A percentile compares a stretch with the other conserved stretches of the same genome.
These are phyloP conservation scores for Tolypocladium paradoxum DNA, from an alignment of 2,329 filamentous ascomycete species.

Conservation along the genomic window DNA sequence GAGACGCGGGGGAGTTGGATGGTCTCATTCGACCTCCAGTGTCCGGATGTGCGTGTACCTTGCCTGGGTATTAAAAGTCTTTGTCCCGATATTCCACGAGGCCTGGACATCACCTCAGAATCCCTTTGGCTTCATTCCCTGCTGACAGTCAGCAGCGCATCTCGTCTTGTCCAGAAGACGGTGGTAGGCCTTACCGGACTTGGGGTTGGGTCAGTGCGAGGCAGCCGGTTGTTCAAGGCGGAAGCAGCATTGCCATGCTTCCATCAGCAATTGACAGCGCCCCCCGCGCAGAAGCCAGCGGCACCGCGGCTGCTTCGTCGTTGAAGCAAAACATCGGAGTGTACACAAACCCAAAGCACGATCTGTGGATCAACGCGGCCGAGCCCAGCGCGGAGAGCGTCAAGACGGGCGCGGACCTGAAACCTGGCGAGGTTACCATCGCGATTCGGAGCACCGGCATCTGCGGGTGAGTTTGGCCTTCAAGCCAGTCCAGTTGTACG, in stretches of 20 bases:
- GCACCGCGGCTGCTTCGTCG: conserved; percentile 13
- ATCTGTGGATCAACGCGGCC: conserved; percentile 78
- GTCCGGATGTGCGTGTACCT: not conserved
- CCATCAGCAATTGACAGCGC: conserved; percentile 5
- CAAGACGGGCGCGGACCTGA: conserved; percentile 54
- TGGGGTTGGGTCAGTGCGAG: not conserved
- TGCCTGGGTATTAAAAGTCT: not conserved
- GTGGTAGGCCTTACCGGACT: not conserved
- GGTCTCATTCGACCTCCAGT: not conserved
- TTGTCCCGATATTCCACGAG: not conserved
- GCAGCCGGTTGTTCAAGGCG: not conserved
- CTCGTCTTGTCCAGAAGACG: not conserved
- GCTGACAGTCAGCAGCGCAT: not conserved
- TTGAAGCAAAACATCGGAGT: conserved; percentile 85
- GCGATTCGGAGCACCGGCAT: conserved; percentile 92
- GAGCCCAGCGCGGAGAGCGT: conserved; percentile 68
- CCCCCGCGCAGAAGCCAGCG: not conserved
- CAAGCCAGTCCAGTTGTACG: not conserved
- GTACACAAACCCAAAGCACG: conserved; percentile 87
- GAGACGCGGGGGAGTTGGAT: not conserved
- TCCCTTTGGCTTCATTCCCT: not conserved
- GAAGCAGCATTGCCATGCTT: conserved; percentile 3
- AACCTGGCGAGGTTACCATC: conserved; percentile 75
- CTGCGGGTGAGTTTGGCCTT: conserved; percentile 56
- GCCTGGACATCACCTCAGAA: not conserved